phyloP scores from a whole-genome alignment of 192 early-diverging fungal genomes.

The Rhizophagus clarus region DNA sequence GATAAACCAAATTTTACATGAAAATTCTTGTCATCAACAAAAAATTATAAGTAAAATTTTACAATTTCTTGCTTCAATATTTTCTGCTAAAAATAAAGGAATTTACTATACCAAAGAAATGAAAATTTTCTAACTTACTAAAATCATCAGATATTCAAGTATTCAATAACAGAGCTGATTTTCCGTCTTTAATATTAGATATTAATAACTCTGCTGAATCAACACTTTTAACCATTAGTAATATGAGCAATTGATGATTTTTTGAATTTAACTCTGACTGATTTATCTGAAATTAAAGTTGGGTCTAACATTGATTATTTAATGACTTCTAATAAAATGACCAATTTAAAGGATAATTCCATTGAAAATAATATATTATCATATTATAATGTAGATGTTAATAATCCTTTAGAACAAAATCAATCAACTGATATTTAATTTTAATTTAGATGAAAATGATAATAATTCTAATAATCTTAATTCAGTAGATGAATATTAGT shows the following conservation, averaged over 20 bases:
- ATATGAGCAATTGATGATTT: too few species aligned
- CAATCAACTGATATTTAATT: conserved; percentile 14
- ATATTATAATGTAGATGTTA: conserved; percentile 12
- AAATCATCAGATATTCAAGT: too few species aligned
- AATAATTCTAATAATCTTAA: too few species aligned
- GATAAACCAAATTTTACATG: conserved; percentile 84
- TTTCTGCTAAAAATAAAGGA: conserved; percentile 59
- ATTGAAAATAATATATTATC: neutral
- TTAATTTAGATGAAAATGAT: neutral
- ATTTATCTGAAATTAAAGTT: conserved; percentile 5
- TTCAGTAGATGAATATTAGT: too few species aligned
- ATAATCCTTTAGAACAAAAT: conserved; percentile 15
- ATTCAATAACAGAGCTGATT: conserved; percentile 9
- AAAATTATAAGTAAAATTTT: conserved; percentile 92
- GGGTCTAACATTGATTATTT: conserved; percentile 8
- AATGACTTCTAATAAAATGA: neutral
- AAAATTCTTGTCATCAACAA: conserved; percentile 84
- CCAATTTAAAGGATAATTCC: neutral
- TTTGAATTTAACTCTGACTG: neutral
- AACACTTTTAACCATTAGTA: too few species aligned
- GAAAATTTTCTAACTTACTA: too few species aligned
- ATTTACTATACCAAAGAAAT: conserved; percentile 52
- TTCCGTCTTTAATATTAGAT: neutral
- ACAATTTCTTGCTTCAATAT: conserved; percentile 86
- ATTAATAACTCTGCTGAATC: conserved; percentile 20